Base-by-base conservation (phyloP, 306 rosid species). In the Argentina anserina region DNA sequence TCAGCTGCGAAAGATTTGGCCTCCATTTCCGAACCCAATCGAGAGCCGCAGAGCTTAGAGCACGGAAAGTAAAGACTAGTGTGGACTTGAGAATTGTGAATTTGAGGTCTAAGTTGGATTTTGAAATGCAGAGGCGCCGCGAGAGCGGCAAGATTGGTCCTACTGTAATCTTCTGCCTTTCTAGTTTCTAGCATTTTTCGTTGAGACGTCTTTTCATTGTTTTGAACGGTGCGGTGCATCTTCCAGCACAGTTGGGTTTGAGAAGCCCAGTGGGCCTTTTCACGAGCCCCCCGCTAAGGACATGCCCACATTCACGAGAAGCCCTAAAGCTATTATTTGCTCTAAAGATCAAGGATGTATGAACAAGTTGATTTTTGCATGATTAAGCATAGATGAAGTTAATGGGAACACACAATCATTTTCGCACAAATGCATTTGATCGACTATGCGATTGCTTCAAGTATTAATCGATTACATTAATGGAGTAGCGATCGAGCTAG, bases 11-110 rank as follows among this genome's bases (percentile, higher is more conserved):
- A 58, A 8, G 81, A 77, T 13, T 81, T 37, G 61, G 88, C 82
- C 53, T 90, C 98, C 98, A 92, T 87, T 61, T 63, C 67, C n/a
- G 53, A 74, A 62, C 67, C 65, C 65, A 50, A 49, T 14, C 36
- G 39, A 61, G 23, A 42, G 9, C 34, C 41, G 37, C 40, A 4
- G 50, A 56, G 40, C 39, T n/a, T n/a, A n/a, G 76, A 45, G 21
- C 18, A 7, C 12, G 14, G 3, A 14, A 25, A 12, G 12, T 17
- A 7, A 73, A 25, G 17, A 62, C 0, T 33, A 9, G 17, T 33
- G 58, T n/a, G 13, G n/a, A 15, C 5, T 14, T 37, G 25, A 5
- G 3, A 26, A 17, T 12, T 15, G 10, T 50, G 56, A n/a, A 6
- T 49, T 49, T 49, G 34, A 39, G 34, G 23, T 9, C 7, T 45